Base-by-base conservation (phyloP, 202 grass and related monocot species). In the Bolboschoenoplectus hybrid region DNA sequence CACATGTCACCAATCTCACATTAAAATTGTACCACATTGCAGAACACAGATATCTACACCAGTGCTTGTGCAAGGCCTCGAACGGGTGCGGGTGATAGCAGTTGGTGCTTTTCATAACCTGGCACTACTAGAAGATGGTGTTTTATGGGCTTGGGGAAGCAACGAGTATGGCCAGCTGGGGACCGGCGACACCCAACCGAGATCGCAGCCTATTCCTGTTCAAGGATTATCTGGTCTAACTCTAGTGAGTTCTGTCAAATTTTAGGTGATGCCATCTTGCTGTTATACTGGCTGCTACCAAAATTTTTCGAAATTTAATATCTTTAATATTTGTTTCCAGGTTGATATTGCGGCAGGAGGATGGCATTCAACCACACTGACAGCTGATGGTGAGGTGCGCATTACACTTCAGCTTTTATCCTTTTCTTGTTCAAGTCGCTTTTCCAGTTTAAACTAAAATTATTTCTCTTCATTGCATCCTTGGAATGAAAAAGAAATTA, bases 81-180 rank as follows among this genome's bases (percentile, higher is more conserved):
- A 96, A 80, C 89, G 45, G 53, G 93, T 98, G 85, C 85, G 45
- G 68, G 63, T 90, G 85, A 98, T 96, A 87, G 93, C 96, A 19
- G 96, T 98, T 76, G 96, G 96, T 71, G 96, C 96, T 88, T 98
- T 98, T 83, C 96, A 98, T 87, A 98, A 98, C 86, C 91, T 98
- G 82, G 96, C 96, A 72, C 86, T 98, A 14, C 65, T 91, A 85
- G 86, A 92, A 32, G 89, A 96, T 77, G 93, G 93, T 81, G 85
- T 81, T 56, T 92, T 98, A 88, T 98, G 93, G 96, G 96, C 93
- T 14, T 98, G 96, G 96, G 96, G 96, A 67, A 98, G 88, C 80
- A 98, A 98, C 84, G 96, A 98, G 66, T 98, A 98, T 74, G 96
- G 96, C 49, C 96, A 98, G 63, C 87, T 98, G 68, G 96, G 96